A percentile compares a stretch with the other conserved stretches of the same genome.
These are phyloP conservation scores for Pythium monospermum DNA, from an alignment of 352 stramenopile genomes.

Conservation along the genomic window DNA sequence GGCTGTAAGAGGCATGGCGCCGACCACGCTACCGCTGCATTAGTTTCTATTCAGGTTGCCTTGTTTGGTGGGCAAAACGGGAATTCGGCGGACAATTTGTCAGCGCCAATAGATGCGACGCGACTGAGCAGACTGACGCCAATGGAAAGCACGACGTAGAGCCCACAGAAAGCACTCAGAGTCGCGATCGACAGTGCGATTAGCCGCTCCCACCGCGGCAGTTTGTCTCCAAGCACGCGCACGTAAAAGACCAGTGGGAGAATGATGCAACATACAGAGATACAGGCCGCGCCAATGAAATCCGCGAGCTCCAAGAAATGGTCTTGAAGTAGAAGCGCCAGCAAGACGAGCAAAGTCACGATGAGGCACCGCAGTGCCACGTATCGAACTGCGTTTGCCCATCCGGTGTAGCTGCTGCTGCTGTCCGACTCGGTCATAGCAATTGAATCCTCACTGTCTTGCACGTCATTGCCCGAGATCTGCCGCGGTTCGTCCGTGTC, in stretches of 20 bases:
- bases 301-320: conserved; percentile 26
- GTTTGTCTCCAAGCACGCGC: conserved; percentile 10
- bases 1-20: too few relatives aligned
- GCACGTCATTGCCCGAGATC: background rate
- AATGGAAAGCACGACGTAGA: conserved; percentile 22
- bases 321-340: conserved; percentile 21
- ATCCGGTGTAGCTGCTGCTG: conserved; percentile 1
- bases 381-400: conserved; percentile 3
- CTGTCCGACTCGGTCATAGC: background rate
- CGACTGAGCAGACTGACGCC: conserved; percentile 1
- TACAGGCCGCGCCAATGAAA: conserved; percentile 27
- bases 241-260: conserved; percentile 32
- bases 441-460: background rate
- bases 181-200: conserved; percentile 10
- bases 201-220: conserved; percentile 13
- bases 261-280: conserved; percentile 25
- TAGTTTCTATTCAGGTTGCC: too few relatives aligned
- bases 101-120: too few relatives aligned
- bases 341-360: conserved; percentile 17
- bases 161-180: background rate
- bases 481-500: background rate
- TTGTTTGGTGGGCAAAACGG: conserved; percentile 8
- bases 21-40: too few relatives aligned
- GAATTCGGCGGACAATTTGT: too few relatives aligned
- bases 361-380: conserved; percentile 15